A percentile compares a stretch with the other conserved stretches of the same genome.
These are phyloP conservation scores for Chara braunii DNA, from an alignment of 139 green algal genomes.

Conservation along the genomic window DNA sequence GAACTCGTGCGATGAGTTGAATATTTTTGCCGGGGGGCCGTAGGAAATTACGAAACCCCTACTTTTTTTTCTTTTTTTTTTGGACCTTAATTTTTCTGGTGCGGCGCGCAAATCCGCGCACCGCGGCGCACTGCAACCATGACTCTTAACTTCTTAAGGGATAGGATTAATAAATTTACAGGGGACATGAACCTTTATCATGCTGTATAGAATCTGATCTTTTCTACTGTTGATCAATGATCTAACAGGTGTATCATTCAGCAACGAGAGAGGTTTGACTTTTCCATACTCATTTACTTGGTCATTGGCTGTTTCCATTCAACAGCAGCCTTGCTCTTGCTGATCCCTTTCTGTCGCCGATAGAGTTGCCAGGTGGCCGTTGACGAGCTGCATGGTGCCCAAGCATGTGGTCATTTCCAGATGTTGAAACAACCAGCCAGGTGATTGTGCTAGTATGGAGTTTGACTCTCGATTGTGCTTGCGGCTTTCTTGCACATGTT, in stretches of 20 bases:
- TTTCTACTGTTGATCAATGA: neutral
- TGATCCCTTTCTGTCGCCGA: neutral
- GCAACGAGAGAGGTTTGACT: neutral
- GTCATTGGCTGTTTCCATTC: neutral
- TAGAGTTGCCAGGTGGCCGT: neutral
- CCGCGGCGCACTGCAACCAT: no score
- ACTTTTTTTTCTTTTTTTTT: no score
- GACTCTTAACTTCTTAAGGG: no score
- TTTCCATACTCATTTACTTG: conserved; percentile 3
- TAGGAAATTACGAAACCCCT: no score
- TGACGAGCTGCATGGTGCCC: neutral
- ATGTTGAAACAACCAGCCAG: neutral
- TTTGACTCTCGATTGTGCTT: neutral
- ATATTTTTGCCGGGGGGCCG: no score
- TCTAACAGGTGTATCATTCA: neutral
- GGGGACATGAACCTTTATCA: neutral
- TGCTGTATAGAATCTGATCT: neutral
- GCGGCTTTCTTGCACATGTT: conserved; percentile 1
- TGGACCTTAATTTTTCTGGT: no score
- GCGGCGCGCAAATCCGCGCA: no score
- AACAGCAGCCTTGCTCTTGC: neutral
- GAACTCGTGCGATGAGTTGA: no score
- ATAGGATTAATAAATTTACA: no score
- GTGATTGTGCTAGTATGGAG: neutral
- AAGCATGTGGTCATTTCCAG: neutral